Evolutionary conservation across 805 yeast genomes (phyloP), one percentile per base, ranked within the genome.

Genomic region (Allodekkera sacchari): DNA sequence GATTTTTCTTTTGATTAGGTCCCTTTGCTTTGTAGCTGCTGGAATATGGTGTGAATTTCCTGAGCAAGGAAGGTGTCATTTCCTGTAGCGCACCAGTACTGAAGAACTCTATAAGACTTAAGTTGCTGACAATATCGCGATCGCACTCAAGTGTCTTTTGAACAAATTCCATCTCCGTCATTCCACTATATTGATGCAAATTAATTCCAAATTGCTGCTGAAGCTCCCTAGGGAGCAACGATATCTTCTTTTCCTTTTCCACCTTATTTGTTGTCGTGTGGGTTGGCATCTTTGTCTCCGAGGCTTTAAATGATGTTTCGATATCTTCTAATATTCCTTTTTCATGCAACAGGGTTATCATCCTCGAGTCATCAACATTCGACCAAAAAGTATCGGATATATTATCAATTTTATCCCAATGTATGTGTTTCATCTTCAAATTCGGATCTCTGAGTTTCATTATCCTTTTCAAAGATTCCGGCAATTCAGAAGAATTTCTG

Each of bases 131-230:
- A 5, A 81, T 59, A 7, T 66, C 67, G 18, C 57, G 54, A 37
- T 78, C 84, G 59, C 94, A 82, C 21, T 59, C 48, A 35, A 82
- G 60, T 3, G 81, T 72, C 46, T 68, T 70, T 4, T 41, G 32
- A 3, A 78, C 63, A 36, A 82, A 60, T 25, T 73, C 76, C 17
- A 64, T 71, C 26, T 71, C 85, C 3, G 68, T 47, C 21, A 68
- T 47, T 19, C 55, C 54, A 13, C 74, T 68, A 50, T 71, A 81
- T 47, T 71, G 63, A 45, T 82, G 88, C 34, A 82, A 61, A 47
- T 82, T 82, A 44, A 82, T 82, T 25, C 85, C 85, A 55, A 82
- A 80, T 47, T 81, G 88, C 45, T 82, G 92, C 2, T 83, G 77
- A 13, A 78, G 47, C 41, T 82, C 92, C 38, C 87, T 63, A 0